Base-by-base conservation (phyloP, 2,329 filamentous ascomycete genomes). In the Lomentospora prolificans region DNA sequence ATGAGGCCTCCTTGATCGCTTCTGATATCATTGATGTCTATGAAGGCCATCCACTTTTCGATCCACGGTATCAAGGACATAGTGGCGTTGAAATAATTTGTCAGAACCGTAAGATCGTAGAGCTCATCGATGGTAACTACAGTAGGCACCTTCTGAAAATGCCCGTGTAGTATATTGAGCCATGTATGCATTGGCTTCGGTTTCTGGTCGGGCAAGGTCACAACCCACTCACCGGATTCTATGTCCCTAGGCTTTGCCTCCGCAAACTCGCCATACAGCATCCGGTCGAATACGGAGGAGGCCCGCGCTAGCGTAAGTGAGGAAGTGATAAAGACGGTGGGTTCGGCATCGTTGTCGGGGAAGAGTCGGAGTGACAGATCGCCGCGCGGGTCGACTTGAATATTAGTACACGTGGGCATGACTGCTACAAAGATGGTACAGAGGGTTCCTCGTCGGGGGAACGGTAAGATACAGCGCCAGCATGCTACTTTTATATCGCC, bases 181-280 rank as follows among this genome's bases (percentile, higher is more conserved):
- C 70, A 59, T 12, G 66, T 58, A 3, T 61, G 53, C 48, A 69
- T 60, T 1, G 65, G 59, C 14, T 61, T 57, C 0, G 63, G 64
- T 8, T 65, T 62, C 46, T 71, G 68, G 2, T 67, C 64, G 0
- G 68, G 67, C 0, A 71, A 59, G 1, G 61, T 60, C 6, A 68
- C 62, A 0, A 55, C 56, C 66, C 67, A 69, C 1, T 61, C 56
- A 10, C 55, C 44, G 4, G 48, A 55, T 1, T 7, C 51, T 4
- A n/a, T 50, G 22, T 50, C 52, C 39, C 28, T 41, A 7, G 50
- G 55, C 41, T 58, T 59, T 27, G 62, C 60, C 48, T 68, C 65
- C 5, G 57, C 55, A 36, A 67, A 67, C 14, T 60, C 53, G 4
- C 65, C 64, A 36, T 62, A 62, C 0, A 68, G 59, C 66, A 68